A percentile compares a stretch with the other conserved stretches of the same genome.
Evolutionary conservation across 768 basidiomycete genomes (phyloP).

Genomic region (Boletus sensibilis): DNA sequence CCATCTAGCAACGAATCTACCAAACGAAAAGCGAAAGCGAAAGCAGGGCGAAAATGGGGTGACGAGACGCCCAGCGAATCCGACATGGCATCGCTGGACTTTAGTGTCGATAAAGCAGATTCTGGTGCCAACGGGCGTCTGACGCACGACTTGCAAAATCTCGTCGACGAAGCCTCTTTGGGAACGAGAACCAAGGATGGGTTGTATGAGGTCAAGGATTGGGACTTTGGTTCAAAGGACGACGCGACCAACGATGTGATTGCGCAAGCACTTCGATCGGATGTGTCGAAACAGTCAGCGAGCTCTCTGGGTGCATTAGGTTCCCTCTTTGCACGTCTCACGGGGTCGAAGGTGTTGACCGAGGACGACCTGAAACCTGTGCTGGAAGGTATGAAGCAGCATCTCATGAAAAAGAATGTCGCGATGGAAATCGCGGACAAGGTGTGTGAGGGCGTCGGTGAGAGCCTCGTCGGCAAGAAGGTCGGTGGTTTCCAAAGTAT

Average conservation of each 20-base stretch:
- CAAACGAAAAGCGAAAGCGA: constrained; percentile 63
- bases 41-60: constrained; percentile 90
- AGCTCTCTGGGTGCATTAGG: constrained; percentile 65
- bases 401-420: constrained; percentile 98
- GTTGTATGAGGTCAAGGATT: constrained; percentile 76
- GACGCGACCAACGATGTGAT: constrained; percentile 54
- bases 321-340: constrained; percentile 80
- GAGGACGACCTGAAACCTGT: constrained; percentile 85
- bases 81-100: constrained; percentile 94
- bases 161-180: constrained; percentile 70
- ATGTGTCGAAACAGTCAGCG: constrained; percentile 36
- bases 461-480: constrained; percentile 86
- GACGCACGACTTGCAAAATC: constrained; percentile 54
- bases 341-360: constrained; percentile 80
- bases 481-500: constrained; percentile 87
- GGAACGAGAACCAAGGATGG: constrained; percentile 76
- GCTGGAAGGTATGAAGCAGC: constrained; percentile 92
- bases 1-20: constrained; percentile 59
- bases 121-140: constrained; percentile 25
- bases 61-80: constrained; percentile 74
- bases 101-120: constrained; percentile 60
- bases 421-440: constrained; percentile 94
- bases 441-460: constrained; percentile 92
- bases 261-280: constrained; percentile 53
- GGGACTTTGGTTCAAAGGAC: constrained; percentile 64